These are phyloP conservation scores for Naganishia albida DNA, from an alignment of 1,284 basidiomycete species.

Conservation along the genomic window DNA sequence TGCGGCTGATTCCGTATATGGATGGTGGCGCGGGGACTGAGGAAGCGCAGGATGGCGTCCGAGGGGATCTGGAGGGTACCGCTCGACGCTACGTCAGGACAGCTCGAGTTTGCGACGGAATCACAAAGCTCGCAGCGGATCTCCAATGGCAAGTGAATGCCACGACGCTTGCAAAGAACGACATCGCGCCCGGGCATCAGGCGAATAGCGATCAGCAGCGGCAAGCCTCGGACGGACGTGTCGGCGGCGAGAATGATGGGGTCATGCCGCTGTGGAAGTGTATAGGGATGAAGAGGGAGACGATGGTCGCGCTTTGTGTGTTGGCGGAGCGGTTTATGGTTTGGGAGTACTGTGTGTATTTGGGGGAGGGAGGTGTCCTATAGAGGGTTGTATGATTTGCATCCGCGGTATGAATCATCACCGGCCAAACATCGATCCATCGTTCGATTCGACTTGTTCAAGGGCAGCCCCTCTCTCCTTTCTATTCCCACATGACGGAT, in stretches of 20 bases:
- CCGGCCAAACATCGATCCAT: not conserved
- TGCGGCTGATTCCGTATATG: not conserved
- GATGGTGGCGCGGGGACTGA: too few species aligned
- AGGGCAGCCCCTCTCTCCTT: not conserved
- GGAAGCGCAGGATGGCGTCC: too few species aligned
- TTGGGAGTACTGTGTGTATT: not conserved
- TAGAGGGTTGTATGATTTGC: not conserved
- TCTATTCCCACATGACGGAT: not conserved
- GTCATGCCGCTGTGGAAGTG: conserved; percentile 2
- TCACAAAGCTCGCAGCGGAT: conserved; percentile 4
- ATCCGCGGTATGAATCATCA: conserved; percentile 15
- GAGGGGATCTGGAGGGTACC: too few species aligned
- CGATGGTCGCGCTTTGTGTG: conserved; percentile 3
- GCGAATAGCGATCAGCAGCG: too few species aligned
- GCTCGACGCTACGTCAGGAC: not conserved
- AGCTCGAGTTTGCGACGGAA: not conserved
- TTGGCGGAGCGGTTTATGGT: conserved; percentile 19
- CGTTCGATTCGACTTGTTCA: not conserved
- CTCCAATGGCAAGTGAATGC: not conserved
- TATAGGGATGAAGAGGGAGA: conserved; percentile 10
- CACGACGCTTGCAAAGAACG: too few species aligned
- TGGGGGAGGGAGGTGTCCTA: not conserved
- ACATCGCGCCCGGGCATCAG: not conserved
- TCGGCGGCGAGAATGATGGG: too few species aligned
- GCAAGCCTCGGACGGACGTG: too few species aligned